These are phyloP conservation scores for Ormosia semicastrata DNA, from an alignment of 306 rosid species.

Conservation along the genomic window DNA sequence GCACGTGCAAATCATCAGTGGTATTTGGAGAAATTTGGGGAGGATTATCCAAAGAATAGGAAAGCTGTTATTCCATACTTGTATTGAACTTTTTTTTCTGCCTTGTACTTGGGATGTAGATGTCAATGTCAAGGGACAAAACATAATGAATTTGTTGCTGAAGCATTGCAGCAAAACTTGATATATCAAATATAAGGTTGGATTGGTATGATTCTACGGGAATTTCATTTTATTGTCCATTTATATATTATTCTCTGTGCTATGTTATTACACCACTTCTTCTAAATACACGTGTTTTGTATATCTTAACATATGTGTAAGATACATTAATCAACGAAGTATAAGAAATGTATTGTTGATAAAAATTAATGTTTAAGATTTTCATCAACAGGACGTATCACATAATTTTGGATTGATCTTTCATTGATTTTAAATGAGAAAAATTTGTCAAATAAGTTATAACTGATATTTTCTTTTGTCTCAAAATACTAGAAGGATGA, in stretches of 20 bases:
- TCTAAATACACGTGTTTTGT: not conserved
- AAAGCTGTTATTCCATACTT: conserved; percentile 76
- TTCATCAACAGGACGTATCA: not conserved
- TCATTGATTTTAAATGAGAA: not conserved
- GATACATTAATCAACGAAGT: not conserved
- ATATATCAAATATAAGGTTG: not conserved
- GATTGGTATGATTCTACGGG: not conserved
- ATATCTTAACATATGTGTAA: not conserved
- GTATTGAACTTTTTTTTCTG: conserved; percentile 41
- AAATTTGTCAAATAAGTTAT: not conserved
- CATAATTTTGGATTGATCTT: not conserved
- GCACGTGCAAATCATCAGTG: conserved; percentile 65
- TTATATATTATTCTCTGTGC: not conserved
- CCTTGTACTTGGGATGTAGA: not conserved
- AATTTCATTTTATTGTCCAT: not conserved
- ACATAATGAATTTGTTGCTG: not conserved
- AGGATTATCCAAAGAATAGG: conserved; percentile 68
- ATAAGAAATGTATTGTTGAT: not conserved
- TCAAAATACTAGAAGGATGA: not conserved
- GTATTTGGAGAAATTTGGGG: conserved; percentile 86
- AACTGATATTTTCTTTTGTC: not conserved
- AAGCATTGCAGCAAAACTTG: not conserved
- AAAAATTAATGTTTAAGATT: not conserved
- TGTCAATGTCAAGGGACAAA: not conserved
- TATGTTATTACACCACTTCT: not conserved